Conservation (phyloP, 169 alveolate genomes). For the Babesia gibsoni region DNA sequence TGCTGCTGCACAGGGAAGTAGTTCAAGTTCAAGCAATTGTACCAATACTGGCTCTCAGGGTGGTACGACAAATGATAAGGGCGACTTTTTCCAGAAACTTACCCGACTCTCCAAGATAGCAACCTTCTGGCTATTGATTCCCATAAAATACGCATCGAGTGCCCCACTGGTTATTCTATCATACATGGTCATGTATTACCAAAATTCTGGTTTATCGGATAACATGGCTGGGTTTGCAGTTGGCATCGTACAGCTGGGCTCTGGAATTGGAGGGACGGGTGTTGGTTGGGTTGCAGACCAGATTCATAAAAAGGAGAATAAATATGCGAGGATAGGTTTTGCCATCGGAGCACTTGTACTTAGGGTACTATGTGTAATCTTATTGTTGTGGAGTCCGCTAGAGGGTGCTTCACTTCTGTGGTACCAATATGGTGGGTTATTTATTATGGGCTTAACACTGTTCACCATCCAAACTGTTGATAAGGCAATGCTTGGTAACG, state of each 20-base stretch:
- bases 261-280: constrained; percentile 85
- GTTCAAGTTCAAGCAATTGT: too few species aligned
- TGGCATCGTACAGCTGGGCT: constrained; percentile 81
- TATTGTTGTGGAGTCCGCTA: constrained; percentile 69
- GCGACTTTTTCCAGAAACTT: too few species aligned
- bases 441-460: constrained; percentile 81
- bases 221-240: constrained; percentile 80
- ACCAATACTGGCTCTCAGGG: too few species aligned
- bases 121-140: constrained; percentile 28
- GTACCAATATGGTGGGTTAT: constrained; percentile 60
- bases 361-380: constrained; percentile 72
- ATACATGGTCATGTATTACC: constrained; percentile 85
- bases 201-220: constrained; percentile 84
- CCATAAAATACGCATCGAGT: constrained; percentile 74
- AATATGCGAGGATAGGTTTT: constrained; percentile 84
- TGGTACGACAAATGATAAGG: too few species aligned
- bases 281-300: constrained; percentile 85
- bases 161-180: constrained; percentile 87
- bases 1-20: too few species aligned
- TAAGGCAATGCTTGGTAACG: constrained; percentile 85
- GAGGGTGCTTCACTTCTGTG: constrained; percentile 53
- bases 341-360: constrained; percentile 74
- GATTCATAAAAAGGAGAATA: constrained; percentile 72
- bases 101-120: constrained; percentile 14
- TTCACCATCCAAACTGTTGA: constrained; percentile 89